A percentile compares a stretch with the other conserved stretches of the same genome.
These are phyloP conservation scores for Apiotrichum veenhuisii DNA, from an alignment of 1,284 basidiomycete genomes.

Conservation along the genomic window DNA sequence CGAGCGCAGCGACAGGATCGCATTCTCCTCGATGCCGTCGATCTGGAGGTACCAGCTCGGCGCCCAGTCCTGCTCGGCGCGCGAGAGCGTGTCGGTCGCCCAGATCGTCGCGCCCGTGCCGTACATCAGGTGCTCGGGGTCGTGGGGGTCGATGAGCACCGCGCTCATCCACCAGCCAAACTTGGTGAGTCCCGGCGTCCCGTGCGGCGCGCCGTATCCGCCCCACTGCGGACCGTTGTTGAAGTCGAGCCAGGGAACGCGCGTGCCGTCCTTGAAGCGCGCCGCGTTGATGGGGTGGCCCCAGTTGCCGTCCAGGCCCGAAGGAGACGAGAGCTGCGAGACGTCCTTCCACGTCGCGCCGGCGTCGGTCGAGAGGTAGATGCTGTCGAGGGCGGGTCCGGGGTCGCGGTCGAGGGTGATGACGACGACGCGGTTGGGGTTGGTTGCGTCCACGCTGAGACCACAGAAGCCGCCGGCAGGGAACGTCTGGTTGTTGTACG, in stretches of 20 bases:
- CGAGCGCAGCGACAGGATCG: not conserved
- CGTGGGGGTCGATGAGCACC: not conserved
- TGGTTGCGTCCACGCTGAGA: not conserved
- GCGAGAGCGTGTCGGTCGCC: not conserved
- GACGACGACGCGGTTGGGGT: constrained; percentile 1
- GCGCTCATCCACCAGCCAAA: constrained; percentile 1
- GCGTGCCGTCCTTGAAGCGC: not conserved
- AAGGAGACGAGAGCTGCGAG: not conserved
- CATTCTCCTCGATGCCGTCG: not conserved
- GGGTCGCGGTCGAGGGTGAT: constrained; percentile 1
- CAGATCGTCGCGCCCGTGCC: not conserved
- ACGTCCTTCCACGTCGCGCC: not conserved
- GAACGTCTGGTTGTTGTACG: constrained; percentile 3
- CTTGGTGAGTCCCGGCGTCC: not conserved
- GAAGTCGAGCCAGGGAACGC: not conserved
- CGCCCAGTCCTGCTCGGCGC: not conserved
- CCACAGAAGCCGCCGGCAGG: constrained; percentile 1
- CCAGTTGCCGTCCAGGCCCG: not conserved
- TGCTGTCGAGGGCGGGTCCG: not conserved
- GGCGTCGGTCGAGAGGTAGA: not conserved
- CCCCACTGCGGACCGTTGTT: constrained; percentile 1
- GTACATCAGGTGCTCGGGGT: constrained; percentile 1
- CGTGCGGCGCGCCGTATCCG: not conserved
- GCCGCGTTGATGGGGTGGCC: not conserved
- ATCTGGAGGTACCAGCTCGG: not conserved